phyloP scores from a whole-genome alignment of 192 early-diverging fungal species.

The Linnemannia hyalina region DNA sequence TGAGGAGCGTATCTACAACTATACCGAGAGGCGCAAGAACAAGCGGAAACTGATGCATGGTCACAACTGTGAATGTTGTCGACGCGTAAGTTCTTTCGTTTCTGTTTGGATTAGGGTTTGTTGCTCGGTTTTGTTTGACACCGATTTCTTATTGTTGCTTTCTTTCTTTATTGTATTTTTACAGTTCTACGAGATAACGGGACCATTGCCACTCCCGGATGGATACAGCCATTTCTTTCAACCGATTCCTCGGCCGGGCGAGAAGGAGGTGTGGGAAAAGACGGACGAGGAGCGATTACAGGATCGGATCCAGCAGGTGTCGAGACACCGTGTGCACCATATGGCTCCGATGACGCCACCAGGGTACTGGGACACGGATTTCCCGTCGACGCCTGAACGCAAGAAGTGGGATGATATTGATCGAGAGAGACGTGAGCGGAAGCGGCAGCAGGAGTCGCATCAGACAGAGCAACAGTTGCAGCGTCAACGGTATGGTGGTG shows the following conservation, averaged over 20 bases:
- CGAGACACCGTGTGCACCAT: slow-evolving; percentile 46
- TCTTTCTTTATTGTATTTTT: not conserved
- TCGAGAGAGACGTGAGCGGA: slow-evolving; percentile 26
- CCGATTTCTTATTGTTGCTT: not conserved
- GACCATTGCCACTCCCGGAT: slow-evolving; percentile 43
- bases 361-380: slow-evolving; percentile 47
- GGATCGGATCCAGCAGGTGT: slow-evolving; percentile 39
- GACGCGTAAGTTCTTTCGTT: slow-evolving; percentile 12
- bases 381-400: slow-evolving; percentile 40
- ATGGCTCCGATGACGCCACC: slow-evolving; percentile 36
- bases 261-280: slow-evolving; percentile 46
- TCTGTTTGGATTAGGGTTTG: not conserved
- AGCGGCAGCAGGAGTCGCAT: slow-evolving; percentile 17
- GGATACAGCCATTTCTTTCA: slow-evolving; percentile 49
- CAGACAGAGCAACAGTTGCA: not conserved
- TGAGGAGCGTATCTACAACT: slow-evolving; percentile 37
- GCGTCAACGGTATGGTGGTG: slow-evolving; percentile 7
- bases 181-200: slow-evolving; percentile 49
- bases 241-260: slow-evolving; percentile 41
- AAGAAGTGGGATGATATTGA: slow-evolving; percentile 43
- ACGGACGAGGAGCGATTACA: slow-evolving; percentile 29
- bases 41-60: slow-evolving; percentile 51
- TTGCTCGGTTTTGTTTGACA: not conserved
- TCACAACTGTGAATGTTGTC: slow-evolving; percentile 48
- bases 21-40: slow-evolving; percentile 39